A percentile compares a stretch with the other conserved stretches of the same genome.
These are phyloP conservation scores for Aspergillus fructus DNA, from an alignment of 2,329 filamentous ascomycete genomes.

Conservation along the genomic window DNA sequence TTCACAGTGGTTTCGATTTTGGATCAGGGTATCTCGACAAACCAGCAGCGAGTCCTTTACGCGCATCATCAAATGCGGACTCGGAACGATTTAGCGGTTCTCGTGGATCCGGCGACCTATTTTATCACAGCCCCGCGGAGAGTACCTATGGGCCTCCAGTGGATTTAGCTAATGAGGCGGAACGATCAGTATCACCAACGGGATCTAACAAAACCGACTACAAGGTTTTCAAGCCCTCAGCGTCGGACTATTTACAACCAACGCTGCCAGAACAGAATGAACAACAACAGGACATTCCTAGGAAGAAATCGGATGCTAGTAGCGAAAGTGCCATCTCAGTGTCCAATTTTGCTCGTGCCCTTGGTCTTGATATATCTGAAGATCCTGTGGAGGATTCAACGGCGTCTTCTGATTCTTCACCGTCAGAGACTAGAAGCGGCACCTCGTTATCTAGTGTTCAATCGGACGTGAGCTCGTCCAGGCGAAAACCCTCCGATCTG, in stretches of 20 bases:
- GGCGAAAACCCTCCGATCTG: conserved; percentile 32
- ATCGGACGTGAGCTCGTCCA: conserved; percentile 34
- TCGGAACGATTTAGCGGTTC: conserved; percentile 21
- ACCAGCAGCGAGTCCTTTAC: conserved; percentile 9
- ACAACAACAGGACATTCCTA: conserved; percentile 5
- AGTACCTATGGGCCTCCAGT: conserved; percentile 16
- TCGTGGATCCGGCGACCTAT: conserved; percentile 22
- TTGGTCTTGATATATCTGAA: conserved; percentile 58
- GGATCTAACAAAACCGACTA: conserved; percentile 15
- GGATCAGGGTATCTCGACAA: conserved; percentile 16
- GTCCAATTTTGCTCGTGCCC: conserved; percentile 39
- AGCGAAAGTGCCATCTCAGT: conserved; percentile 35
- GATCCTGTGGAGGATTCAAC: conserved; percentile 64
- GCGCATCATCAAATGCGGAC: conserved; percentile 20
- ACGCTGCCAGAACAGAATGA: conserved; percentile 10
- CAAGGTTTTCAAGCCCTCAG: conserved; percentile 20
- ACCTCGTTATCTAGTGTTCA: conserved; percentile 64
- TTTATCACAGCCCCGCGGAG: conserved; percentile 21
- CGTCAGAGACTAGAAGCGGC: conserved; percentile 58
- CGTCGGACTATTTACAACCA: conserved; percentile 23
- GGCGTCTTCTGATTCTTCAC: conserved; percentile 64
- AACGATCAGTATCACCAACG: conserved; percentile 16
- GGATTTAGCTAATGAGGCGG: conserved; percentile 22
- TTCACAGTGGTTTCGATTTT: conserved; percentile 33
- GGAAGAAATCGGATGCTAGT: conserved; percentile 30